Evolutionary conservation across 2,329 filamentous ascomycete species (phyloP).

Genomic region (Colletotrichum brevisporum): DNA sequence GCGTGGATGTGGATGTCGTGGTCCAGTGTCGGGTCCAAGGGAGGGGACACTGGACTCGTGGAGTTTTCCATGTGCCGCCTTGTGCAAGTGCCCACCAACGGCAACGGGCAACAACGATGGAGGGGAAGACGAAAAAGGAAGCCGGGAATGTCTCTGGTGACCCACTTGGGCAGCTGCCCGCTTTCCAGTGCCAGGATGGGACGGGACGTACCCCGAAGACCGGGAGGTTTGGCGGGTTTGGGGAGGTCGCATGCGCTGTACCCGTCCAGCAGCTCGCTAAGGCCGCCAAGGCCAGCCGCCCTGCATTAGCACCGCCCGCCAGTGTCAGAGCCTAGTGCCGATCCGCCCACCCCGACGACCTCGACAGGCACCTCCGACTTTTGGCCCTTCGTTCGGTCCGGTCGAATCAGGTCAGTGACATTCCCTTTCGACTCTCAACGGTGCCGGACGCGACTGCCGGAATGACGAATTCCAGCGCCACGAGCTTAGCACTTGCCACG

Average conservation of each 20-base stretch:
- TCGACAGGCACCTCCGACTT: slow-evolving; percentile 1
- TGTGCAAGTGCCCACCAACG: too few species aligned
- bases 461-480: slow-evolving; percentile 31
- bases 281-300: slow-evolving; percentile 36
- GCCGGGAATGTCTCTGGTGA: neutral
- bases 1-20: slow-evolving; percentile 13
- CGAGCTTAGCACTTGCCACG: slow-evolving; percentile 6
- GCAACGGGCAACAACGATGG: too few species aligned
- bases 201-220: too few species aligned
- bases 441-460: slow-evolving; percentile 27
- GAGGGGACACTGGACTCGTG: too few species aligned
- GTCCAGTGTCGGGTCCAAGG: too few species aligned
- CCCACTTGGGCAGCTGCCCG: too few species aligned
- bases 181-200: too few species aligned
- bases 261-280: slow-evolving; percentile 33
- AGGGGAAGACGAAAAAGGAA: slow-evolving; percentile 18
- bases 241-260: slow-evolving; percentile 30
- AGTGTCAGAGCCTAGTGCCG: slow-evolving; percentile 34
- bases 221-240: too few species aligned
- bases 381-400: slow-evolving; percentile 18
- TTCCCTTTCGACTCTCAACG: slow-evolving; percentile 14
- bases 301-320: slow-evolving; percentile 36
- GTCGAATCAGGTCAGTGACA: slow-evolving; percentile 25
- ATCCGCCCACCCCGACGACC: slow-evolving; percentile 23
- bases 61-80: too few species aligned